Conservation (phyloP, 1,284 basidiomycete genomes). For the Agroathelia rolfsii region DNA sequence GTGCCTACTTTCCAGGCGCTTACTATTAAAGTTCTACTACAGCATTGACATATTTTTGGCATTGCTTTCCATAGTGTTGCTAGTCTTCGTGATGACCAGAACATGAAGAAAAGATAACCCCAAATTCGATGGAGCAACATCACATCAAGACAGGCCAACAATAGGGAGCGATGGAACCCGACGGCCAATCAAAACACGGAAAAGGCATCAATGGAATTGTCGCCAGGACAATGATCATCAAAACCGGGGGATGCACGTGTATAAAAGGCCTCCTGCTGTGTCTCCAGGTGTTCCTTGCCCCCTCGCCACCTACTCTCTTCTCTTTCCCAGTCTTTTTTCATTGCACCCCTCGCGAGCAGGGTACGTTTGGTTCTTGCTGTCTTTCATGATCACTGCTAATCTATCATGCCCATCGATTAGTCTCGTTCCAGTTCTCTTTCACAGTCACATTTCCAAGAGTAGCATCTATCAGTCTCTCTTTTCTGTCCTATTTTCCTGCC, state of each 20-base stretch:
- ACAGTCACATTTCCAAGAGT: constrained; percentile 7
- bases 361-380: constrained; percentile 16
- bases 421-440: constrained; percentile 10
- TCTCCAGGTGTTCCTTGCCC: constrained; percentile 5
- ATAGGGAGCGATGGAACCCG: not conserved
- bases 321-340: constrained; percentile 2
- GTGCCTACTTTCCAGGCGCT: too few relatives aligned
- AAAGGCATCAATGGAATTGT: not conserved
- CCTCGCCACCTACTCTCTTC: constrained; percentile 9
- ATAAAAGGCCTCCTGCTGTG: not conserved
- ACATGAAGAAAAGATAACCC: not conserved
- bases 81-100: not conserved
- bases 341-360: constrained; percentile 21
- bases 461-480: constrained; percentile 8
- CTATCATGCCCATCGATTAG: constrained; percentile 10
- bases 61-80: too few relatives aligned
- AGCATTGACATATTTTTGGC: too few relatives aligned
- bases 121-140: too few relatives aligned
- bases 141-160: too few relatives aligned
- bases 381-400: constrained; percentile 20
- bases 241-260: too few relatives aligned
- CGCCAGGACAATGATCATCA: not conserved
- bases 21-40: too few relatives aligned
- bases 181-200: not conserved
- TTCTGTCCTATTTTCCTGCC: constrained; percentile 5